Conservation (phyloP, 2,329 filamentous ascomycete genomes). For the Lasiodiplodia theobromae region DNA sequence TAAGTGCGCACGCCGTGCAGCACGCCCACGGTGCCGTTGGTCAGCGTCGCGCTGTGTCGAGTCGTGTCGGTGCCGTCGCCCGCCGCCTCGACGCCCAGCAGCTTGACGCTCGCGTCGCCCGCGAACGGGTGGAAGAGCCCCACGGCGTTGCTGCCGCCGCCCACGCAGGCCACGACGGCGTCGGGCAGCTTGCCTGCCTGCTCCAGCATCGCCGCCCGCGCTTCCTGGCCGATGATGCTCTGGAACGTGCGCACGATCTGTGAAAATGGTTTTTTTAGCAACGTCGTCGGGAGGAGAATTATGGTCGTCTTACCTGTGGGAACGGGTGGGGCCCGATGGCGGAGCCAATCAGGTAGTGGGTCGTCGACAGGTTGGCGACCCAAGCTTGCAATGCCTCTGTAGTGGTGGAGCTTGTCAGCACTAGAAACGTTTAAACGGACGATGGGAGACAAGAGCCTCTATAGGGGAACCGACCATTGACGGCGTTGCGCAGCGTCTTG, state of each 20-base stretch:
- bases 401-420: neutral
- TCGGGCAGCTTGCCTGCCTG: slow-evolving; percentile 89
- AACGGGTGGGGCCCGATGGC: slow-evolving; percentile 98
- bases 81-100: slow-evolving; percentile 92
- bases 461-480: slow-evolving; percentile 66
- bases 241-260: slow-evolving; percentile 98
- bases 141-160: slow-evolving; percentile 90
- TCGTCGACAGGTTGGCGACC: slow-evolving; percentile 95
- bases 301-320: slow-evolving; percentile 56
- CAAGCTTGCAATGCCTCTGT: slow-evolving; percentile 84
- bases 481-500: slow-evolving; percentile 67
- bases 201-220: slow-evolving; percentile 86
- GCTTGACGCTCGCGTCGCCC: slow-evolving; percentile 81
- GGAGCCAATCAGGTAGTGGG: slow-evolving; percentile 97
- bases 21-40: slow-evolving; percentile 86
- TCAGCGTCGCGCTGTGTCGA: slow-evolving; percentile 88
- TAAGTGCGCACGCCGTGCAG: slow-evolving; percentile 96
- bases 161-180: slow-evolving; percentile 94
- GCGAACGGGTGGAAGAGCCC: slow-evolving; percentile 99
- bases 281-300: neutral
- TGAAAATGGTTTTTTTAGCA: neutral
- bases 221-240: slow-evolving; percentile 93
- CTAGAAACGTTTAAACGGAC: neutral
- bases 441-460: neutral
- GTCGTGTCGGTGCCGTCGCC: slow-evolving; percentile 88